Conservation (phyloP, 768 basidiomycete species). For the Rhodotorula toruloides region DNA sequence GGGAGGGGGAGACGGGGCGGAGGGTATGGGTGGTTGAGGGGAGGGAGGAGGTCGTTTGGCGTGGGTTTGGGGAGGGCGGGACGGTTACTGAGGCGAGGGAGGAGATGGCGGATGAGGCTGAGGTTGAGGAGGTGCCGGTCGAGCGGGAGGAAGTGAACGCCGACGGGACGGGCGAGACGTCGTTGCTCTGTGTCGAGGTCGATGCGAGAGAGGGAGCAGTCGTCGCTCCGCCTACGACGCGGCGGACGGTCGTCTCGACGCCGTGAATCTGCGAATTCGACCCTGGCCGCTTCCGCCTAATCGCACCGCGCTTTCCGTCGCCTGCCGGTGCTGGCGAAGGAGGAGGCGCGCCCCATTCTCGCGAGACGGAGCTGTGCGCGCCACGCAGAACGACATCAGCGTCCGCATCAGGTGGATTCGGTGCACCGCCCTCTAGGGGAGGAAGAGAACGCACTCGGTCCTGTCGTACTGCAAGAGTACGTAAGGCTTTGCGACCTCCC, state of each 20-base stretch:
- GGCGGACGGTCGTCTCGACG: not conserved
- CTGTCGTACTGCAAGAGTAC: constrained; percentile 37
- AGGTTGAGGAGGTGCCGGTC: not conserved
- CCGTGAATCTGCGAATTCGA: no score
- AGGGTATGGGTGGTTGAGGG: not conserved
- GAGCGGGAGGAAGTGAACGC: not conserved
- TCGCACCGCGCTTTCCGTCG: not conserved
- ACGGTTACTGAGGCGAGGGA: not conserved
- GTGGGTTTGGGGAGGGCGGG: not conserved
- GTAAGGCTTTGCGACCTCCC: constrained; percentile 16
- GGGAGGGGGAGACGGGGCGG: constrained; percentile 15
- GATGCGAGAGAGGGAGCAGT: not conserved
- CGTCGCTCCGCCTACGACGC: not conserved
- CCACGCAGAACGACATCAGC: not conserved
- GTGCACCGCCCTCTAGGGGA: no score
- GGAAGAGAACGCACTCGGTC: constrained; percentile 16
- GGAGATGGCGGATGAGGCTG: not conserved
- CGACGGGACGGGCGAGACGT: not conserved
- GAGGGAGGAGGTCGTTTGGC: not conserved
- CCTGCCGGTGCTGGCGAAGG: not conserved
- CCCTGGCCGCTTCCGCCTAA: not conserved
- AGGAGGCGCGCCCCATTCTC: constrained; percentile 28
- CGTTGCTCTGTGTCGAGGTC: not conserved
- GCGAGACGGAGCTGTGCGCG: constrained; percentile 20
- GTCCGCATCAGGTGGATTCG: not conserved